Evolutionary conservation across 2,329 filamentous ascomycete species (phyloP), one percentile per base, ranked within the genome.

Genomic region (Lachnellula hyalina): DNA sequence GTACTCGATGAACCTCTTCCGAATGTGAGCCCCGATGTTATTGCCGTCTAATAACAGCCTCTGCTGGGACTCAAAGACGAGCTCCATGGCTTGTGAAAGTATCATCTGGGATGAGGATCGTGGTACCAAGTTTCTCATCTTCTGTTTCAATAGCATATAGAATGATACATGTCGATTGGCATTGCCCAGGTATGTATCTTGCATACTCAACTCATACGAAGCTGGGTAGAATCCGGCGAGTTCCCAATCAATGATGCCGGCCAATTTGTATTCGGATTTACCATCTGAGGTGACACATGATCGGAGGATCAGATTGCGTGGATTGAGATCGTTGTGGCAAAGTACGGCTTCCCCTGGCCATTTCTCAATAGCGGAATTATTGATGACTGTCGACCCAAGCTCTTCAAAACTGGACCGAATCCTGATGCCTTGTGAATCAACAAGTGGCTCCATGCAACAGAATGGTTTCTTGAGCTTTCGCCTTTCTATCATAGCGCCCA

Each of bases 221-320:
- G 54, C 44, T 21, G 59, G 61, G 52, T 59, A 64, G 56, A 63
- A 63, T 48, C 62, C 61, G 56, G 61, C 57, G 40, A 62, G 52
- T 49, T 63, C 62, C 57, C 28, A 64, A 49, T 62, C 57, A 45
- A 64, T 59, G 36, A 64, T 64, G 45, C 44, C 61, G 35, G 52
- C 57, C 19, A 64, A 55, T 44, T 55, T 58, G 50, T 63, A 51
- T 19, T 52, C 51, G 12, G 48, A 59, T 49, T 57, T 54, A 17
- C 49, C 52, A 47, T 45, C 49, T 41, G 36, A 49, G 44, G 45
- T 52, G 48, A 23, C 25, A 25, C 21, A 23, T 50, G 49, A 51
- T 50, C 34, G 34, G 42, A 57, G 50, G 38, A 59, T 64, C 41
- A 64, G 38, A 21, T 64, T 63, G 57, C 57, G 28, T 32, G 28